Percentiles rank a stretch among this genome's conserved stretches.
Evolutionary conservation across 2,329 filamentous ascomycete genomes (phyloP).

Genomic region (Calonectria pseudoturangicola): DNA sequence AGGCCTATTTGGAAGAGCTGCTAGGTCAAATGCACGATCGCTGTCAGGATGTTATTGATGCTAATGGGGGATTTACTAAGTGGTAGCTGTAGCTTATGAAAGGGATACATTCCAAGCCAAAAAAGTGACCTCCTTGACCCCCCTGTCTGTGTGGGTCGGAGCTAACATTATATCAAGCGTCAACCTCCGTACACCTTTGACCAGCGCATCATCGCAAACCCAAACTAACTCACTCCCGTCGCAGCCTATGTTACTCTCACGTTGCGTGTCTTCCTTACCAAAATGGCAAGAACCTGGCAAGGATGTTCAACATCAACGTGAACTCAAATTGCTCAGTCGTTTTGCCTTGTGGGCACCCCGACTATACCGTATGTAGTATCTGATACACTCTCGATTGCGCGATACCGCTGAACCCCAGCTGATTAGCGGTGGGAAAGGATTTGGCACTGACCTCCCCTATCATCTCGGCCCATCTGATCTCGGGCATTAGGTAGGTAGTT

Average conservation of each 20-base stretch:
- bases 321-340: constrained; percentile 20
- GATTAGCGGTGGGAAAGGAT: constrained; percentile 31
- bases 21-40: too few species aligned
- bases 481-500: constrained; percentile 8
- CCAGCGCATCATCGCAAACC: constrained; percentile 32
- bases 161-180: too few species aligned
- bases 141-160: too few species aligned
- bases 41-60: too few species aligned
- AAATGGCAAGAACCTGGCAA: not conserved
- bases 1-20: too few species aligned
- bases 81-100: too few species aligned
- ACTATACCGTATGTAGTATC: not conserved
- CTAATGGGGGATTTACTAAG: too few species aligned
- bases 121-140: too few species aligned
- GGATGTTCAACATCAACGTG: constrained; percentile 19
- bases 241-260: not conserved
- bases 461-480: constrained; percentile 33
- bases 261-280: not conserved
- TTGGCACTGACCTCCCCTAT: constrained; percentile 33
- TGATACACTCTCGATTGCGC: constrained; percentile 14
- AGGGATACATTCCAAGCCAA: too few species aligned
- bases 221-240: constrained; percentile 12
- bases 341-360: constrained; percentile 8
- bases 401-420: constrained; percentile 29
- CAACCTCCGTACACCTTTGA: constrained; percentile 24